phyloP scores from a whole-genome alignment of 495 filamentous ascomycete genomes.

The Xylaria curta region DNA sequence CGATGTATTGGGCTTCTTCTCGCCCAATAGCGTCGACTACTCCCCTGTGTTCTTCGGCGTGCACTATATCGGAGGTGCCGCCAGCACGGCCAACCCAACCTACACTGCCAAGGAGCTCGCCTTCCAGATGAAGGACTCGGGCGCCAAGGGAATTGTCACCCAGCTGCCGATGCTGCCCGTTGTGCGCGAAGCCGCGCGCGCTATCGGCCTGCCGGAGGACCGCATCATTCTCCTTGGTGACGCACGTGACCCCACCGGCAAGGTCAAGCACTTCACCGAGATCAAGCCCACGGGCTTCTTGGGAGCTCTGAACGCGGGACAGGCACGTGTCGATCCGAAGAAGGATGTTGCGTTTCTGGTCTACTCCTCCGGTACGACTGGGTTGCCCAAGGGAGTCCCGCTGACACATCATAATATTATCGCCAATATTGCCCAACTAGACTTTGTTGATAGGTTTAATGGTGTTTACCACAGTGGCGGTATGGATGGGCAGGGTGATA shows the following conservation, averaged over 20 bases:
- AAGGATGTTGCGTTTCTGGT: conserved; percentile 72
- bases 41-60: conserved; percentile 75
- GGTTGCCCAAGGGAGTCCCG: conserved; percentile 92
- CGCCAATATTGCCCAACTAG: conserved; percentile 64
- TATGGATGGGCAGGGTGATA: conserved; percentile 68
- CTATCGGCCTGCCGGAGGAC: conserved; percentile 68
- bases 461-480: conserved; percentile 65
- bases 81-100: conserved; percentile 84
- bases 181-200: conserved; percentile 69
- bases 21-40: conserved; percentile 79
- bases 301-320: conserved; percentile 37
- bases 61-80: conserved; percentile 82
- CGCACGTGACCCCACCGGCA: conserved; percentile 62
- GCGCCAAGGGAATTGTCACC: conserved; percentile 79
- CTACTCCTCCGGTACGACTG: conserved; percentile 91
- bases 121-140: conserved; percentile 83
- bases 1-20: conserved; percentile 73
- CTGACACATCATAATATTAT: conserved; percentile 83
- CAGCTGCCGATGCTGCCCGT: conserved; percentile 63
- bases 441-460: conserved; percentile 56
- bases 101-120: conserved; percentile 88
- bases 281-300: conserved; percentile 65
- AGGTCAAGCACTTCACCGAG: conserved; percentile 77
- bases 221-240: conserved; percentile 83
- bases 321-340: conserved; percentile 55